Evolutionary conservation across 192 early-diverging fungal species (phyloP).

Genomic region (Coemansia aciculifera): DNA sequence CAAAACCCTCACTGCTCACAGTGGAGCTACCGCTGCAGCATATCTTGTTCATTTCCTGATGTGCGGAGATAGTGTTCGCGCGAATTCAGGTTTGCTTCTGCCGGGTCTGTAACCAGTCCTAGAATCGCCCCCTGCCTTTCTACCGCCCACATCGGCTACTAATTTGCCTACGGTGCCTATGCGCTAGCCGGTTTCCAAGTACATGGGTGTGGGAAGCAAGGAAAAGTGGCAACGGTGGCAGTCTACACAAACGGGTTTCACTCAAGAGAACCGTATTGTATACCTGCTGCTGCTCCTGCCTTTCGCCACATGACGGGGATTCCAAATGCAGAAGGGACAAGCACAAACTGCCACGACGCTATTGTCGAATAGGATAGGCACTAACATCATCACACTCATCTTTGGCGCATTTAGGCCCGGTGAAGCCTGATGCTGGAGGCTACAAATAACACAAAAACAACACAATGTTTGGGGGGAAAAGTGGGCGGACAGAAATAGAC

Average conservation of each 20-base stretch:
- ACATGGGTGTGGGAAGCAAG: background rate
- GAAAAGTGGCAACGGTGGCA: background rate
- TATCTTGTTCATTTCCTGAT: background rate
- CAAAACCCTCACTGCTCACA: background rate
- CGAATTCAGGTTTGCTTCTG: background rate
- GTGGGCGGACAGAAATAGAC: background rate
- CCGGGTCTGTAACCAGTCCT: background rate
- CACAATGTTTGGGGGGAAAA: background rate
- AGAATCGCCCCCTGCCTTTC: background rate
- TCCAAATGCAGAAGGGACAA: constrained; percentile 3
- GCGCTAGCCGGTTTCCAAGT: background rate
- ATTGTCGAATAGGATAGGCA: background rate
- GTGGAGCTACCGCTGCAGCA: background rate
- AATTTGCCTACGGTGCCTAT: background rate
- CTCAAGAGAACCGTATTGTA: background rate
- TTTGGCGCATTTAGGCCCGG: background rate
- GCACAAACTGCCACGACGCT: background rate
- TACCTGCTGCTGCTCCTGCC: background rate
- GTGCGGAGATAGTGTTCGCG: background rate
- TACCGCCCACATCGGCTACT: background rate
- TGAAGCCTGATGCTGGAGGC: background rate
- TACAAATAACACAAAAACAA: background rate
- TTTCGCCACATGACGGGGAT: constrained; percentile 3
- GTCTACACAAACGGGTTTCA: background rate
- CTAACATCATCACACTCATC: background rate